Base-by-base conservation (phyloP, 2,329 filamentous ascomycete species). In the Talaromyces sp. region DNA sequence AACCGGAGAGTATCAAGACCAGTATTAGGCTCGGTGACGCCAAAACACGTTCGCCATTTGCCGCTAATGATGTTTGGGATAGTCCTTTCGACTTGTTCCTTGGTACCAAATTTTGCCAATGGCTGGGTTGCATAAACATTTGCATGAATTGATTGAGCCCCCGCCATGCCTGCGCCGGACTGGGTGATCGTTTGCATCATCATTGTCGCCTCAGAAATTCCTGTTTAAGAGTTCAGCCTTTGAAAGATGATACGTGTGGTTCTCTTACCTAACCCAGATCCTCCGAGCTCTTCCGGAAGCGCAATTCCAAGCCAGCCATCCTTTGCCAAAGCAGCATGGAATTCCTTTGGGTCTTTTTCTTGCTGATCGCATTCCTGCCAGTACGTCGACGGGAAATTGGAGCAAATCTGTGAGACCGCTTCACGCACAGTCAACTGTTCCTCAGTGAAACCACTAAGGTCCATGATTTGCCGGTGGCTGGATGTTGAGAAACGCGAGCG, bases 111-210 rank as follows among this genome's bases (percentile, higher is more conserved):
- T 66, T 83, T 87, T 1, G 89, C 87, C 3, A 94, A 79, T 1
- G 84, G 84, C 66, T 92, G 89, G 0, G 89, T 92, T 14, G 75
- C 75, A 65, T 78, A 78, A 31, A 77, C 75, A 63, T 85, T 85
- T 24, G 82, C 83, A 61, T 85, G 83, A 24, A 85, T 83, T 1
- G 80, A 78, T 63, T 85, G 83, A 0, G 83, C 83, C 0, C 83
- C 83, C 17, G 89, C 89, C 80, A 94, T 91, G 3, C 90, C 90
- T 3, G 90, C 91, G 0, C 91, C 90, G 1, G 85, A 87, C 75
- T 92, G 88, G 0, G 88, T 79, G 60, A 92, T 90, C 2, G 89
- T 90, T 68, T 95, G 90, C 80, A 94, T 83, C 89, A 94, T 93
- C 83, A 93, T 89, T 0, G 88, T 90, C 0, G 90, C 90, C 70